These are phyloP conservation scores for Tetrahymena malaccensis DNA, from an alignment of 73 alveolate genomes.

Conservation along the genomic window DNA sequence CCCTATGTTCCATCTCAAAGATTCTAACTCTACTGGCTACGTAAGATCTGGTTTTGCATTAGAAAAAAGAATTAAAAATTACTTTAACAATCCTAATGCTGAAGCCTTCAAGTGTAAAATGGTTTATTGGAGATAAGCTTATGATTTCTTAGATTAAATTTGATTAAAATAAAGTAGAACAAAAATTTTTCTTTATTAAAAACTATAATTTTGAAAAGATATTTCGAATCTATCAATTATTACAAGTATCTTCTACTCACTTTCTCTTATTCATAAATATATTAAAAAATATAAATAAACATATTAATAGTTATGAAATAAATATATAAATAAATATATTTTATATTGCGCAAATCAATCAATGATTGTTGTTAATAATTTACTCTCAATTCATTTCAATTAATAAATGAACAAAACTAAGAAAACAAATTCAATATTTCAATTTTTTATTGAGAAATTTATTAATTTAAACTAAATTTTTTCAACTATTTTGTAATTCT, in stretches of 20 bases:
- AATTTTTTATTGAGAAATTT: too few species aligned
- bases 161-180: neutral
- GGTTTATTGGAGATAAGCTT: slow-evolving; percentile 10
- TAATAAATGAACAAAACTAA: too few species aligned
- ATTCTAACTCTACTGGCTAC: neutral
- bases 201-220: neutral
- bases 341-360: neutral
- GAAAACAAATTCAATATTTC: too few species aligned
- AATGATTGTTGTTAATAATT: too few species aligned
- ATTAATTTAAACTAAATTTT: too few species aligned
- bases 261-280: too few species aligned
- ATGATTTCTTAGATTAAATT: neutral
- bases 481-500: too few species aligned
- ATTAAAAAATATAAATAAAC: too few species aligned
- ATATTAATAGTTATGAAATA: neutral
- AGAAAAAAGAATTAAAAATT: slow-evolving; percentile 1
- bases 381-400: neutral
- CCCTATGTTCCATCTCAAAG: slow-evolving; percentile 17
- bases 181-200: neutral
- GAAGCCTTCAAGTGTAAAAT: slow-evolving; percentile 8
- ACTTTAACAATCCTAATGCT: neutral
- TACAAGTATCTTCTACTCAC: neutral
- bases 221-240: too few species aligned
- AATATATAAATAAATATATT: too few species aligned
- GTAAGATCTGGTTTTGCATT: slow-evolving; percentile 25